phyloP scores from a whole-genome alignment of 495 filamentous ascomycete genomes.

The Polyplosphaeria fusca region DNA sequence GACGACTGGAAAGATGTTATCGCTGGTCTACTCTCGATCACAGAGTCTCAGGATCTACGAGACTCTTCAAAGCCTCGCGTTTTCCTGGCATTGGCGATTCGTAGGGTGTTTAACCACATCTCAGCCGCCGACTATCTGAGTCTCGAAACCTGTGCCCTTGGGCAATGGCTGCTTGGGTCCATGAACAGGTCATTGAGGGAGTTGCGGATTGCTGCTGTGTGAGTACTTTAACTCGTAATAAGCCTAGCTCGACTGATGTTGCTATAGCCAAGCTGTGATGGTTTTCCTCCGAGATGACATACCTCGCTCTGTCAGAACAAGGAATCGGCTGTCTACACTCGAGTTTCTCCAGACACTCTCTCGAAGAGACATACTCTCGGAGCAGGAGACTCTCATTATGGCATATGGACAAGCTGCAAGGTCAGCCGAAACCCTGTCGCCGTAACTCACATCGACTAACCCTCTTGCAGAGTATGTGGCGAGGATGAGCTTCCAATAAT shows the following conservation, averaged over 20 bases:
- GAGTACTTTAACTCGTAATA: no score
- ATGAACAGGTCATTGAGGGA: constrained; percentile 81
- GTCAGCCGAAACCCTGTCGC: no score
- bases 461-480: constrained; percentile 54
- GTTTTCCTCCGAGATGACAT: constrained; percentile 59
- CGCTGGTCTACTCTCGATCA: constrained; percentile 54
- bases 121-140: constrained; percentile 56
- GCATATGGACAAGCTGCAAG: constrained; percentile 78
- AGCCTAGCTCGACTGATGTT: no score
- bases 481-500: constrained; percentile 84
- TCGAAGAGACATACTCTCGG: constrained; percentile 56
- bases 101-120: constrained; percentile 64
- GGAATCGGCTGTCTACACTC: constrained; percentile 66
- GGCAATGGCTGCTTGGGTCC: constrained; percentile 76
- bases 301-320: constrained; percentile 47
- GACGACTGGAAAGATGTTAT: constrained; percentile 48
- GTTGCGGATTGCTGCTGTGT: constrained; percentile 74
- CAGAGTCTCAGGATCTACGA: constrained; percentile 55
- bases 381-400: constrained; percentile 81
- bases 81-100: constrained; percentile 67
- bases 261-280: constrained; percentile 55
- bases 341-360: constrained; percentile 68
- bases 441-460: constrained; percentile 42
- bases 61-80: constrained; percentile 62
- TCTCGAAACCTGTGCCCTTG: constrained; percentile 60